Evolutionary conservation across 306 rosid species (phyloP).

Genomic region (Gynostemma pentaphyllum): DNA sequence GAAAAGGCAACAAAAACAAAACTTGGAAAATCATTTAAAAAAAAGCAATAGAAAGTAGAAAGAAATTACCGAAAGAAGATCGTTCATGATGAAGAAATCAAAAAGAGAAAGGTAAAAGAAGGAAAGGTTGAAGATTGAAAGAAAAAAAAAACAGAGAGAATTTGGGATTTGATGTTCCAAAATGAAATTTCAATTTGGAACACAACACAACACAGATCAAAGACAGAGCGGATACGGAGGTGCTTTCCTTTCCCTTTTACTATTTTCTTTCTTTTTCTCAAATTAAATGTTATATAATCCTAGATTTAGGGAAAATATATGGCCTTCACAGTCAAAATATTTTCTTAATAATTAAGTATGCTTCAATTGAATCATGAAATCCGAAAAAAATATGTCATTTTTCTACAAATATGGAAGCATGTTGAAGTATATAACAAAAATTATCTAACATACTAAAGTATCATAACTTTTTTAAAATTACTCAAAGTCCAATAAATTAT

Average conservation of each 20-base stretch:
- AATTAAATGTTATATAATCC: background rate
- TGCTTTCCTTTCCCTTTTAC: background rate
- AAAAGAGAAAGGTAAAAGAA: background rate
- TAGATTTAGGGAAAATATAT: no score
- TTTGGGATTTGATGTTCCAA: constrained; percentile 32
- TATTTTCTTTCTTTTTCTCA: background rate
- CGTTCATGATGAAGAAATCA: constrained; percentile 57
- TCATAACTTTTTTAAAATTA: no score
- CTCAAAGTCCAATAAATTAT: no score
- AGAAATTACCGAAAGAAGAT: constrained; percentile 61
- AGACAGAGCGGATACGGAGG: constrained; percentile 18
- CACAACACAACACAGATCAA: constrained; percentile 8
- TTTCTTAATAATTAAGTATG: no score
- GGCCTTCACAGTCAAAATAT: no score
- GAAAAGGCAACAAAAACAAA: background rate
- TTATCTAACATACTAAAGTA: no score
- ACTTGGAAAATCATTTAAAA: background rate
- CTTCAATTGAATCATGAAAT: no score
- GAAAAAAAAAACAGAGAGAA: constrained; percentile 16
- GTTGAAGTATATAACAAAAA: no score
- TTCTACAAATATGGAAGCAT: no score
- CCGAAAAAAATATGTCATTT: no score
- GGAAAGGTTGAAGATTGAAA: background rate
- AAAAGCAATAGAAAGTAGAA: background rate
- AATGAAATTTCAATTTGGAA: background rate